Percentiles rank a stretch among this genome's conserved stretches.
Conservation (phyloP, 768 basidiomycete genomes). For the Russula olivacea region DNA sequence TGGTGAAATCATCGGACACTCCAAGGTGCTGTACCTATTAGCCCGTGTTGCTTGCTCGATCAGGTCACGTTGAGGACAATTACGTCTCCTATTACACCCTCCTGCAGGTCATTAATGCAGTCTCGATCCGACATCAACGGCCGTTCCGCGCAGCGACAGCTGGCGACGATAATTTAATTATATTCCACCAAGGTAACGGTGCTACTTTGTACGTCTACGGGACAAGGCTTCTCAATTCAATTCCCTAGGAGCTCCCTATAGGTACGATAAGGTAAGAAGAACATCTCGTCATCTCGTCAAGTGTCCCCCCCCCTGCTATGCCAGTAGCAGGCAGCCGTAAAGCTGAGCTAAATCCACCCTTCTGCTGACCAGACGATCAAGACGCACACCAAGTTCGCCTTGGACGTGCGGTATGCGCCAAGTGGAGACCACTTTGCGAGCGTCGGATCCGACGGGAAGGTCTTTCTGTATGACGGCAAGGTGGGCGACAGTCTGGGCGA, state of each 20-base stretch:
- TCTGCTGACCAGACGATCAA: slow-evolving; percentile 55
- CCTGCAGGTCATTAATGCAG: slow-evolving; percentile 72
- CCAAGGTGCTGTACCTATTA: slow-evolving; percentile 51
- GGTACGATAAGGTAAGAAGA: slow-evolving; percentile 66
- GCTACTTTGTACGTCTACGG: slow-evolving; percentile 3
- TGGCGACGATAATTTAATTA: slow-evolving; percentile 73
- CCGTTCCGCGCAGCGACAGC: slow-evolving; percentile 90
- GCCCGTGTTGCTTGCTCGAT: slow-evolving; percentile 1
- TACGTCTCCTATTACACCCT: not conserved
- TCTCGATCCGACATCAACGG: slow-evolving; percentile 79
- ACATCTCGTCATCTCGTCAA: not conserved
- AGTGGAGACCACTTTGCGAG: slow-evolving; percentile 82
- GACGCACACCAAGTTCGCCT: slow-evolving; percentile 88
- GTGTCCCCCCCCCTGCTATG: too few relatives aligned
- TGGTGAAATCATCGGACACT: slow-evolving; percentile 86
- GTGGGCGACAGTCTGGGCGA: slow-evolving; percentile 73
- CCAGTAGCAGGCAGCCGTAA: not conserved
- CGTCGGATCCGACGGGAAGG: slow-evolving; percentile 81
- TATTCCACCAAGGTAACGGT: slow-evolving; percentile 69
- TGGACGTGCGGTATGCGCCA: slow-evolving; percentile 79
- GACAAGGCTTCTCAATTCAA: not conserved
- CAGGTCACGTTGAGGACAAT: not conserved
- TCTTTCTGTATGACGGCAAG: slow-evolving; percentile 88
- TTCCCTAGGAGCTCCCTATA: slow-evolving; percentile 69
- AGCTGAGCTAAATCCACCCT: not conserved